phyloP scores from a whole-genome alignment of 129 eudicot genomes.

The Escallonia rubra region DNA sequence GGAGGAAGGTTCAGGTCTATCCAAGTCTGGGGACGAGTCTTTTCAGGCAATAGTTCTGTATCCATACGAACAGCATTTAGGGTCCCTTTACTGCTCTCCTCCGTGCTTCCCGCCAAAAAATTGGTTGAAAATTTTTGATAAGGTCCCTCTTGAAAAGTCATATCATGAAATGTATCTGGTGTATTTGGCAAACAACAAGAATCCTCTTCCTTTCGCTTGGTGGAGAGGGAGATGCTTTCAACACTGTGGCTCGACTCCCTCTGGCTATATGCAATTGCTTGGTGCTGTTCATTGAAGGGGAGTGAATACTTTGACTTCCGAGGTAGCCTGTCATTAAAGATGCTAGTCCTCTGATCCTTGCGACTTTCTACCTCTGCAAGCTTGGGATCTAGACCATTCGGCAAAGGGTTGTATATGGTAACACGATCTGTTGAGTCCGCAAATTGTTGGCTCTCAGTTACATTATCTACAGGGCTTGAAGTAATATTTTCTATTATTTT shows the following conservation, averaged over 20 bases:
- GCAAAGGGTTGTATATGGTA: neutral
- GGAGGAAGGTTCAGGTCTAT: slow-evolving; percentile 44
- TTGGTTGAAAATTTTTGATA: slow-evolving; percentile 4
- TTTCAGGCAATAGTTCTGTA: neutral
- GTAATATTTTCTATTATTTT: slow-evolving; percentile 1
- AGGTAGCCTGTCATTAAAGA: slow-evolving; percentile 4
- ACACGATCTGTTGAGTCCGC: neutral
- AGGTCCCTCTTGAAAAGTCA: neutral
- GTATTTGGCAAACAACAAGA: neutral
- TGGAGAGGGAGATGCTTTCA: neutral
- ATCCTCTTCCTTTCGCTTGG: slow-evolving; percentile 7
- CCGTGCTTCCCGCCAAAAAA: neutral
- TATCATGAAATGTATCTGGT: slow-evolving; percentile 2
- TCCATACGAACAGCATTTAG: neutral
- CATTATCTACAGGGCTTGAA: neutral
- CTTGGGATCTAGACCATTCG: slow-evolving; percentile 7
- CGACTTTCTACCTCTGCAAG: neutral
- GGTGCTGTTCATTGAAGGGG: neutral
- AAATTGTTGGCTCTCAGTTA: neutral
- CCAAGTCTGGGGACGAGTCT: slow-evolving; percentile 6
- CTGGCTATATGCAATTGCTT: neutral
- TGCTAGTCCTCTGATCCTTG: slow-evolving; percentile 1
- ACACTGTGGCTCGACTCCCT: slow-evolving; percentile 1
- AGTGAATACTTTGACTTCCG: neutral
- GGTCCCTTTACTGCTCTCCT: slow-evolving; percentile 4